Conservation (phyloP, 1,284 basidiomycete genomes). For the Puccinia polysora region DNA sequence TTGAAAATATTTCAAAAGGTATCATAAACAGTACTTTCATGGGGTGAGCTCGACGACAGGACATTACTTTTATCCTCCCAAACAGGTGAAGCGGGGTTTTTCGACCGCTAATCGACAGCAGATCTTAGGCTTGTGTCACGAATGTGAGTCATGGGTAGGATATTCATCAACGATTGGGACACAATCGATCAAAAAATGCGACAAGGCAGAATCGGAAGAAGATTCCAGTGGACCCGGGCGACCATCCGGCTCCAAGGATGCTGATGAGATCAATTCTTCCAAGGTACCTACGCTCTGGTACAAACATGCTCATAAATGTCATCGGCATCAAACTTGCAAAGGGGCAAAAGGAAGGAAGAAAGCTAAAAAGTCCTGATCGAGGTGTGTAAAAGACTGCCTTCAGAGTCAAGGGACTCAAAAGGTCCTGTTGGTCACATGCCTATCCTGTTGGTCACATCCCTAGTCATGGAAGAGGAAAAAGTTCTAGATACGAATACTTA, state of each 20-base stretch:
- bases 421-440: too few species aligned
- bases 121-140: slow-evolving; percentile 33
- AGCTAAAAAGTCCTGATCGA: slow-evolving; percentile 16
- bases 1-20: slow-evolving; percentile 4
- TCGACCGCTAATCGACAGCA: slow-evolving; percentile 39
- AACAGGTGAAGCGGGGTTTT: slow-evolving; percentile 34
- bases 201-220: background rate
- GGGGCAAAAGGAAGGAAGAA: slow-evolving; percentile 42
- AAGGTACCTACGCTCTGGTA: slow-evolving; percentile 43
- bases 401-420: too few species aligned
- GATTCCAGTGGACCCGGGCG: background rate
- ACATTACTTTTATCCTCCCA: slow-evolving; percentile 40
- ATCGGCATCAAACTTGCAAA: slow-evolving; percentile 44
- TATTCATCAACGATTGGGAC: slow-evolving; percentile 27
- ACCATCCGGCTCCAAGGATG: background rate
- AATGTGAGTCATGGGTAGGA: slow-evolving; percentile 38
- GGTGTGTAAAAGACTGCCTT: too few species aligned
- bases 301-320: slow-evolving; percentile 44
- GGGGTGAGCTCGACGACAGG: slow-evolving; percentile 42
- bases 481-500: too few species aligned
- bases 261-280: background rate
- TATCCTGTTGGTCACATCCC: too few species aligned
- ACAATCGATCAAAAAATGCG: background rate
- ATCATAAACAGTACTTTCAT: slow-evolving; percentile 42
- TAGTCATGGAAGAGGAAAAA: too few species aligned